Evolutionary conservation across 345 rosid genomes (phyloP).

Genomic region (Salix dunnii): DNA sequence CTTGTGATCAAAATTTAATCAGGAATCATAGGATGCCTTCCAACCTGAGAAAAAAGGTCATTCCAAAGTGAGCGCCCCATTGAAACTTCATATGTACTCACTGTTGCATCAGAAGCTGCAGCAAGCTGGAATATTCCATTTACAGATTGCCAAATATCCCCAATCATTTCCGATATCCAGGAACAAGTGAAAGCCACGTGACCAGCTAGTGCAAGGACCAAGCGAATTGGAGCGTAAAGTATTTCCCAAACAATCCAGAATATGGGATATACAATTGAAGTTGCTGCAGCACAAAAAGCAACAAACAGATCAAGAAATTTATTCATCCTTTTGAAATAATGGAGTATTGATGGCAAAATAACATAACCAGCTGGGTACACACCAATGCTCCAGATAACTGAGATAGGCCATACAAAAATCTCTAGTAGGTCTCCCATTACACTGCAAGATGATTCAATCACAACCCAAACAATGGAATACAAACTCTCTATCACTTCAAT

Average conservation of each 20-base stretch:
- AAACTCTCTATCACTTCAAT: slow-evolving; percentile 47
- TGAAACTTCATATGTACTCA: slow-evolving; percentile 62
- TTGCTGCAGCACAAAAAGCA: slow-evolving; percentile 43
- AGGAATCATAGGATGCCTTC: slow-evolving; percentile 2
- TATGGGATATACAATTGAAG: slow-evolving; percentile 51
- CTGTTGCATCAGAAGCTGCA: slow-evolving; percentile 60
- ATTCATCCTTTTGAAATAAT: background rate
- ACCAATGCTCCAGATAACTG: slow-evolving; percentile 63
- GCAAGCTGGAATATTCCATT: slow-evolving; percentile 54
- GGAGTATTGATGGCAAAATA: background rate
- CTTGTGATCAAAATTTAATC: background rate
- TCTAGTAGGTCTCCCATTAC: slow-evolving; percentile 48
- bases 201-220: slow-evolving; percentile 49
- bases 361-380: slow-evolving; percentile 17
- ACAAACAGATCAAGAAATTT: slow-evolving; percentile 7
- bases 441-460: slow-evolving; percentile 42
- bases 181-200: slow-evolving; percentile 43
- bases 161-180: slow-evolving; percentile 37
- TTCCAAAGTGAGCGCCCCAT: slow-evolving; percentile 92
- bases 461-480: slow-evolving; percentile 46
- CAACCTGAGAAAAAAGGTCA: slow-evolving; percentile 92
- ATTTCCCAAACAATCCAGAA: slow-evolving; percentile 68
- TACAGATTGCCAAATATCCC: slow-evolving; percentile 52
- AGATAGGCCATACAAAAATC: slow-evolving; percentile 57
- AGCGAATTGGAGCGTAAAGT: slow-evolving; percentile 60